Evolutionary conservation across 2,329 filamentous ascomycete species (phyloP), one percentile per base, ranked within the genome.

Genomic region (Penicillium sp.): DNA sequence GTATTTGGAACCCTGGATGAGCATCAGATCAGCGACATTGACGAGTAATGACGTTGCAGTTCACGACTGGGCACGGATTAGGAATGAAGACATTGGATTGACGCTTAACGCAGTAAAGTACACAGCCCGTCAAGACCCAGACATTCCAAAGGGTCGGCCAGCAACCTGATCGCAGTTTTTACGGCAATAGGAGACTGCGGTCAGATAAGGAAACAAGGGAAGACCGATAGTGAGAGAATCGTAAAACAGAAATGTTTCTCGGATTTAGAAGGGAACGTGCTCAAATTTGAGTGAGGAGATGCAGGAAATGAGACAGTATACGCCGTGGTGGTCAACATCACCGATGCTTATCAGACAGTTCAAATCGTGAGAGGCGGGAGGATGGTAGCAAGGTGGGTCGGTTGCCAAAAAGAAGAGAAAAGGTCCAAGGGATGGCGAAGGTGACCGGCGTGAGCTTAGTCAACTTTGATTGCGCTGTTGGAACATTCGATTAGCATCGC

Each of bases 391-490:
- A 28, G 35, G 18, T 30, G 38, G 38, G 24, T 42, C n/a, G 16
- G 30, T 28, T 44, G 16, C 28, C 30, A 27, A 24, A 35, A 14
- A 40, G 35, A 22, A 33, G 28, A 33, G 16, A 40, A 40, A 22
- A 33, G 14, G 16, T 11, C 16, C 9, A 30, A 30, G 38, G 11
- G 24, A 13, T 16, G 24, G 31, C 13, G 38, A 42, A 5, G n/a
- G 5, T 8, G 41, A 43, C 42, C 16, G 16, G 27, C 27, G 1
- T 8, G 22, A 18, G 35, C 9, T 56, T 53, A 70, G 57, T 71
- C 69, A 38, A 70, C 66, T 43, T 72, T 72, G 45, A 69, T 64
- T 18, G 64, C 63, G 52, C 69, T 71, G 44, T 53, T 36, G 2
- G 10, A n/a, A 28, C 14, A 14, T 42, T 54, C 27, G 18, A 16